These are phyloP conservation scores for Penicillium robsamsonii DNA, from an alignment of 495 filamentous ascomycete species.

Conservation along the genomic window DNA sequence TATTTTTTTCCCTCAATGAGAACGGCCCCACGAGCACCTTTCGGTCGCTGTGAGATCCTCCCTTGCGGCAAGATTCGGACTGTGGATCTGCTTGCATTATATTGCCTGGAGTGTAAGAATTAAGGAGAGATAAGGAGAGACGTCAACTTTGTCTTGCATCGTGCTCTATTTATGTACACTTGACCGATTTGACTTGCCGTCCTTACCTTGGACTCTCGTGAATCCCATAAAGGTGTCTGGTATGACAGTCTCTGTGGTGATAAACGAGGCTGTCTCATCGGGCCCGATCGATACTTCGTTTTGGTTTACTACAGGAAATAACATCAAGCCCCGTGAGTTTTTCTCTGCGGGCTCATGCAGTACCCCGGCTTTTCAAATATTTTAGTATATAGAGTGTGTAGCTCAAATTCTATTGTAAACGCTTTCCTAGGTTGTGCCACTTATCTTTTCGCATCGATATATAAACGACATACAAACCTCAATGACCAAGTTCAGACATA, in stretches of 20 bases:
- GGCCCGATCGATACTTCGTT: not conserved
- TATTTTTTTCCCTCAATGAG: not conserved
- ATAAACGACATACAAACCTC: not conserved
- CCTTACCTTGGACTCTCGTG: not conserved
- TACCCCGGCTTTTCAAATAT: not conserved
- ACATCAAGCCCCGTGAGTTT: not conserved
- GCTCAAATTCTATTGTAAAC: not conserved
- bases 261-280: not conserved
- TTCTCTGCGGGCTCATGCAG: not conserved
- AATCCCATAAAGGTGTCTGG: not conserved
- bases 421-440: not conserved
- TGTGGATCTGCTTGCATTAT: not conserved
- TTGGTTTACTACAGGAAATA: not conserved
- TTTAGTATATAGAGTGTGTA: not conserved
- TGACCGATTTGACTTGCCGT: not conserved
- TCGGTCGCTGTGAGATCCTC: not conserved
- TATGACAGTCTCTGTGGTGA: constrained; percentile 6
- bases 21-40: constrained; percentile 5
- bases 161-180: not conserved
- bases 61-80: constrained; percentile 5
- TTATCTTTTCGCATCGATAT: not conserved
- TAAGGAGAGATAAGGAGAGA: not conserved
- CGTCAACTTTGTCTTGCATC: not conserved
- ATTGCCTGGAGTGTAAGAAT: not conserved
- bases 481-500: not conserved